phyloP scores from a whole-genome alignment of 1,284 basidiomycete species.

The Puccinia horiana region DNA sequence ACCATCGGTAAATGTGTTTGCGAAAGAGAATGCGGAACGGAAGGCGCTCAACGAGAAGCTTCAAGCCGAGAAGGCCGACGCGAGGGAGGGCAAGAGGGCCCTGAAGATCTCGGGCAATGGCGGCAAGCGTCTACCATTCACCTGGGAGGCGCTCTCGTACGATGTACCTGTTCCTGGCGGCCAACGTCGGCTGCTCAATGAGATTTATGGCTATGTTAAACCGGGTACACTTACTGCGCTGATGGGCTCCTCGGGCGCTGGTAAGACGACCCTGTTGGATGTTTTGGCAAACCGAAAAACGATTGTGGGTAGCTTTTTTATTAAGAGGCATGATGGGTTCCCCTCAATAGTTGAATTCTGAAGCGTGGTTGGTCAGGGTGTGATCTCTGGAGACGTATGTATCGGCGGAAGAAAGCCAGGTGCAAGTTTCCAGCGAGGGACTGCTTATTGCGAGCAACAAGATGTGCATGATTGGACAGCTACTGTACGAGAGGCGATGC shows the following conservation, averaged over 20 bases:
- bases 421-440: constrained; percentile 63
- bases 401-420: constrained; percentile 64
- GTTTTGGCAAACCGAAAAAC: constrained; percentile 64
- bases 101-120: constrained; percentile 71
- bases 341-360: too few relatives aligned
- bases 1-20: constrained; percentile 60
- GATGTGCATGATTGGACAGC: constrained; percentile 74
- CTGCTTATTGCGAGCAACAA: constrained; percentile 64
- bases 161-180: constrained; percentile 60
- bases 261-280: constrained; percentile 63
- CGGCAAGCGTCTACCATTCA: constrained; percentile 65
- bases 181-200: constrained; percentile 60
- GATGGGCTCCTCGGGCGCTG: constrained; percentile 60
- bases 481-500: constrained; percentile 66
- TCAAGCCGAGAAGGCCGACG: constrained; percentile 64
- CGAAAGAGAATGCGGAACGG: constrained; percentile 70
- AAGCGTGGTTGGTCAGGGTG: constrained; percentile 51
- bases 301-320: constrained; percentile 41
- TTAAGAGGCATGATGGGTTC: constrained; percentile 48
- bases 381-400: constrained; percentile 60
- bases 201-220: constrained; percentile 63
- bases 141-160: constrained; percentile 63
- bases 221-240: constrained; percentile 63
- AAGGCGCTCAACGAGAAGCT: constrained; percentile 69
- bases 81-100: constrained; percentile 67